Evolutionary conservation across 805 yeast genomes (phyloP), one percentile per base, ranked within the genome.

Genomic region (Priceomyces carsonii): DNA sequence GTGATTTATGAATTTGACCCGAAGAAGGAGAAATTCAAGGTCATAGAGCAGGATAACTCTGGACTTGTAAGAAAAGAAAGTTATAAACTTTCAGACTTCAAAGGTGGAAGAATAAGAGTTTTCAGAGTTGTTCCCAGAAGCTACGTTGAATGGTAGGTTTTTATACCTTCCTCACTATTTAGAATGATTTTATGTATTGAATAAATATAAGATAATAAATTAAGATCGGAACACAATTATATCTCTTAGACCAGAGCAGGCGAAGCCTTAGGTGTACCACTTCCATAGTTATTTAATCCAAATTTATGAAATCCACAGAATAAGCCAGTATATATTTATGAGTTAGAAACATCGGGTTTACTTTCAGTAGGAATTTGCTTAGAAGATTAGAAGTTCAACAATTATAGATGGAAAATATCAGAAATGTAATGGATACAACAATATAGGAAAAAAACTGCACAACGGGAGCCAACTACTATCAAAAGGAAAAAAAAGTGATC

Each of bases 41-140:
- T 84, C 5, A 64, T 82, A 43, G 90, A 82, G 48, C 69, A 67
- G 38, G 74, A 71, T 22, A 40, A 55, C 4, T 50, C 59, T 22
- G 82, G 83, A 1, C 72, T 70, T 34, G 69, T 84, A 25, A 74
- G 66, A 39, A 75, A 73, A 38, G 80, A 78, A 28, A 73, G 84
- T 27, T 85, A 83, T 56, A 79, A 79, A 48, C 56, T 90, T 3
- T 66, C 75, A 2, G 95, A 87, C 40, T 72, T 91, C 75, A 81
- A 77, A 53, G 67, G 78, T 39, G 99, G 99, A 4, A 80, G 79
- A 48, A 64, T 91, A 8, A 75, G 85, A 44, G 85, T 90, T 3
- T 93, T 81, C 61, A 77, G 98, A 52, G 77, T 78, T 5, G 82
- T 89, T 20, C 86, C 85, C 8, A 76, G 87, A 42, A 79, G 75